Percentiles rank a stretch among this genome's conserved stretches.
phyloP scores from a whole-genome alignment of 495 filamentous ascomycete species.

The Penicillium flavigenum region DNA sequence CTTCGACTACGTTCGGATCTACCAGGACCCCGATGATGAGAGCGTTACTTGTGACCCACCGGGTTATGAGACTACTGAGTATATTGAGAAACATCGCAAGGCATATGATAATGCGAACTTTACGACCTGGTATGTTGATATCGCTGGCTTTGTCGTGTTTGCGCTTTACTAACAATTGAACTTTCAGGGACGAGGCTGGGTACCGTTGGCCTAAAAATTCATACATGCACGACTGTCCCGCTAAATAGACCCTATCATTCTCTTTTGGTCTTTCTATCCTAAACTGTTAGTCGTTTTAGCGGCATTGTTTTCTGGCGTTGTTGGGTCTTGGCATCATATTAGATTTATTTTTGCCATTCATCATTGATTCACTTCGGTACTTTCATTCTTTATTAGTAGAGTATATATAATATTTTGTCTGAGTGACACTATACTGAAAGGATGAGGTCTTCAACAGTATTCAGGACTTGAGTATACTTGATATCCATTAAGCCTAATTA shows the following conservation, averaged over 20 bases:
- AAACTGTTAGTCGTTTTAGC: slow-evolving; percentile 31
- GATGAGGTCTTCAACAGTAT: no score
- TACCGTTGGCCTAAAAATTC: slow-evolving; percentile 52
- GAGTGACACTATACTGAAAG: no score
- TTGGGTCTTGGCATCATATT: slow-evolving; percentile 13
- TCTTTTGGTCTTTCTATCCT: slow-evolving; percentile 14
- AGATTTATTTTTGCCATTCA: slow-evolving; percentile 2
- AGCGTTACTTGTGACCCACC: slow-evolving; percentile 71
- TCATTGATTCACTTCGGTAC: slow-evolving; percentile 6
- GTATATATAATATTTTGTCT: neutral
- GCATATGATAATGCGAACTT: slow-evolving; percentile 66
- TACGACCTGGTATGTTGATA: slow-evolving; percentile 47
- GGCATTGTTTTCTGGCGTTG: slow-evolving; percentile 40
- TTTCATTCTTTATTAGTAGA: neutral
- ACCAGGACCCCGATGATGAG: slow-evolving; percentile 59
- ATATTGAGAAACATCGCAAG: slow-evolving; percentile 62
- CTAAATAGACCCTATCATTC: neutral
- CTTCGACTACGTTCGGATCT: slow-evolving; percentile 74
- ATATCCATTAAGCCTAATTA: neutral
- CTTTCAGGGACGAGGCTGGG: slow-evolving; percentile 34
- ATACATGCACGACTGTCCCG: slow-evolving; percentile 46
- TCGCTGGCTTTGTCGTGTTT: neutral
- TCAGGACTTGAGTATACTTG: neutral
- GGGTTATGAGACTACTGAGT: slow-evolving; percentile 67
- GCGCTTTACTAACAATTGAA: slow-evolving; percentile 8